Evolutionary conservation across 1,284 basidiomycete genomes (phyloP).

Genomic region (Malassezia japonica): DNA sequence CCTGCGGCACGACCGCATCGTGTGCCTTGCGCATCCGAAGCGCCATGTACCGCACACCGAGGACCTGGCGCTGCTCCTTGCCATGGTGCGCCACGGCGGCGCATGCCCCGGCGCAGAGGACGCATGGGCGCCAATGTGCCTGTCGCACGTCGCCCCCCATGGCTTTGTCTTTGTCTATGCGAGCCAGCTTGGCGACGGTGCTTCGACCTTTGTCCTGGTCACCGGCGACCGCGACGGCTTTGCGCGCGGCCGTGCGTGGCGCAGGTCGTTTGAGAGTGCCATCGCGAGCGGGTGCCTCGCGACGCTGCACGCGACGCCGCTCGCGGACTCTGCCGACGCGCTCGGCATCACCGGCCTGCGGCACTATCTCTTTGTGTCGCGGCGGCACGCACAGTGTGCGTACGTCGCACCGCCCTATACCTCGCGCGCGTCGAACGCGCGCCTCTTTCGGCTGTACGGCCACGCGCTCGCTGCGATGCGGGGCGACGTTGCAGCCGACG

Average conservation of each 20-base stretch:
- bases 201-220: slow-evolving; percentile 32
- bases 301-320: background rate
- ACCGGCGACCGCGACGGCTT: slow-evolving; percentile 37
- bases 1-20: slow-evolving; percentile 65
- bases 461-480: slow-evolving; percentile 7
- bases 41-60: slow-evolving; percentile 85
- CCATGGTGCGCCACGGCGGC: slow-evolving; percentile 54
- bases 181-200: slow-evolving; percentile 55
- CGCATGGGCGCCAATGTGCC: slow-evolving; percentile 87
- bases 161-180: slow-evolving; percentile 90
- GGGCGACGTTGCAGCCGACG: background rate
- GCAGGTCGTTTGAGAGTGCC: slow-evolving; percentile 2
- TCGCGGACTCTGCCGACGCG: slow-evolving; percentile 50
- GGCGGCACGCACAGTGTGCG: slow-evolving; percentile 44
- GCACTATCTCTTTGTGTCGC: slow-evolving; percentile 89
- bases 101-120: slow-evolving; percentile 54
- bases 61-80: slow-evolving; percentile 49
- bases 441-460: slow-evolving; percentile 1
- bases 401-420: background rate
- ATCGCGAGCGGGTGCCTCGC: background rate
- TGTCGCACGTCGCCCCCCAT: slow-evolving; percentile 83
- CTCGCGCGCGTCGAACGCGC: background rate
- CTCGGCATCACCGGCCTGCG: slow-evolving; percentile 75
- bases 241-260: slow-evolving; percentile 15
- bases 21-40: slow-evolving; percentile 77